Conservation (phyloP, 2,329 filamentous ascomycete genomes). For the Plenodomus tracheiphilus region DNA sequence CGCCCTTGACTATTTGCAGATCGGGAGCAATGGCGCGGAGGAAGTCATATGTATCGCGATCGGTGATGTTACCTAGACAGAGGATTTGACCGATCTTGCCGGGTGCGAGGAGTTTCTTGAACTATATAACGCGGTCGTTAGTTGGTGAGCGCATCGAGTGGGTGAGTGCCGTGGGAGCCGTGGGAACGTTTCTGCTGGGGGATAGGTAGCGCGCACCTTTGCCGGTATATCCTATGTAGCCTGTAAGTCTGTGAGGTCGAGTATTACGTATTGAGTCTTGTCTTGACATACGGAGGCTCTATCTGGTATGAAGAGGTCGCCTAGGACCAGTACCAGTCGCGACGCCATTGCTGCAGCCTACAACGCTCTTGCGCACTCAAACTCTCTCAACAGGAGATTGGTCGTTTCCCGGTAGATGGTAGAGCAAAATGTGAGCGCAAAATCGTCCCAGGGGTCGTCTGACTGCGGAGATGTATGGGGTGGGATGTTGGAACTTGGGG, state of each 20-base stretch:
- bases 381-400: too few species aligned
- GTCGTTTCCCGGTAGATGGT: background rate
- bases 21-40: conserved; percentile 61
- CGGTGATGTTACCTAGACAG: conserved; percentile 62
- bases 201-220: conserved; percentile 37
- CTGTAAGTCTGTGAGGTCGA: conserved; percentile 45
- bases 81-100: conserved; percentile 63
- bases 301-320: conserved; percentile 50
- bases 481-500: background rate
- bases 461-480: background rate
- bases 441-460: background rate
- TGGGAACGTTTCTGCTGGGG: background rate
- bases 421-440: background rate
- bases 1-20: conserved; percentile 70
- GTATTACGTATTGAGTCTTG: conserved; percentile 8
- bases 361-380: background rate
- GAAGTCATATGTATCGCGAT: conserved; percentile 61
- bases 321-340: conserved; percentile 47
- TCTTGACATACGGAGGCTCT: conserved; percentile 43
- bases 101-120: conserved; percentile 61
- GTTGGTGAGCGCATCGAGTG: conserved; percentile 5
- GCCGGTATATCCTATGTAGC: conserved; percentile 46
- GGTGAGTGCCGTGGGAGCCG: conserved; percentile 3
- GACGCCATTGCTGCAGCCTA: conserved; percentile 41
- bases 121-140: conserved; percentile 28